Conservation (phyloP, 2,329 filamentous ascomycete species). For the Alternaria brassicae region DNA sequence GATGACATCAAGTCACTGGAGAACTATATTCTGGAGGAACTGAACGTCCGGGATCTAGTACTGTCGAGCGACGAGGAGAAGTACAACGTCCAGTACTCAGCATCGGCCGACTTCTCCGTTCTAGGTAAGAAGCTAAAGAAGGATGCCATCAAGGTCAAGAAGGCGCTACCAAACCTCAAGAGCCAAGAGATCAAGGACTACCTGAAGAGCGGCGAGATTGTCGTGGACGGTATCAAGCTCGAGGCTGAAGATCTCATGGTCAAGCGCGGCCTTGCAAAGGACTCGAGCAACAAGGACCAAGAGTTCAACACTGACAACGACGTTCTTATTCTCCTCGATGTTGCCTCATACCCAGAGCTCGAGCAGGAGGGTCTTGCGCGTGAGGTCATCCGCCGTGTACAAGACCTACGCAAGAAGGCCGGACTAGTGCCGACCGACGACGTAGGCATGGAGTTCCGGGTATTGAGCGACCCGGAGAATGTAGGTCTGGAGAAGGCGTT, state of each 20-base stretch:
- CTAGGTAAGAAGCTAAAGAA: conserved; percentile 98
- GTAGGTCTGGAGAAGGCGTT: conserved; percentile 76
- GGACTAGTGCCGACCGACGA: conserved; percentile 91
- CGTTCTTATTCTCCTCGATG: conserved; percentile 89
- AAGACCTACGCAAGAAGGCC: conserved; percentile 91
- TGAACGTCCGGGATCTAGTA: conserved; percentile 86
- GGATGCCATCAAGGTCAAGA: conserved; percentile 89
- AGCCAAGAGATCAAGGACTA: conserved; percentile 84
- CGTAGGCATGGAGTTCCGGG: conserved; percentile 90
- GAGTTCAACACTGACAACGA: conserved; percentile 90
- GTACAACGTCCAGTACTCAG: conserved; percentile 92
- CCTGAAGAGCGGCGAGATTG: conserved; percentile 73
- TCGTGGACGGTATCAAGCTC: conserved; percentile 85
- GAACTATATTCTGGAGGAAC: conserved; percentile 87
- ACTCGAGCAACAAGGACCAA: conserved; percentile 72
- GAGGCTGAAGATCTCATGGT: conserved; percentile 84
- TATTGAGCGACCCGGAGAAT: conserved; percentile 79
- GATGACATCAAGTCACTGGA: conserved; percentile 86
- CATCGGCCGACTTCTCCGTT: conserved; percentile 89
- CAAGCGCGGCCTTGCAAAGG: conserved; percentile 77
- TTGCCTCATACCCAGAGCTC: conserved; percentile 80
- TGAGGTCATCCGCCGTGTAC: conserved; percentile 92
- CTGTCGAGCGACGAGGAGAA: conserved; percentile 85
- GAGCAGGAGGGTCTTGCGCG: conserved; percentile 87
- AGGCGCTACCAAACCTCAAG: conserved; percentile 79